A percentile compares a stretch with the other conserved stretches of the same genome.
Evolutionary conservation across 23 red algal genomes (phyloP).

Genomic region (Rhodosorus marinus): DNA sequence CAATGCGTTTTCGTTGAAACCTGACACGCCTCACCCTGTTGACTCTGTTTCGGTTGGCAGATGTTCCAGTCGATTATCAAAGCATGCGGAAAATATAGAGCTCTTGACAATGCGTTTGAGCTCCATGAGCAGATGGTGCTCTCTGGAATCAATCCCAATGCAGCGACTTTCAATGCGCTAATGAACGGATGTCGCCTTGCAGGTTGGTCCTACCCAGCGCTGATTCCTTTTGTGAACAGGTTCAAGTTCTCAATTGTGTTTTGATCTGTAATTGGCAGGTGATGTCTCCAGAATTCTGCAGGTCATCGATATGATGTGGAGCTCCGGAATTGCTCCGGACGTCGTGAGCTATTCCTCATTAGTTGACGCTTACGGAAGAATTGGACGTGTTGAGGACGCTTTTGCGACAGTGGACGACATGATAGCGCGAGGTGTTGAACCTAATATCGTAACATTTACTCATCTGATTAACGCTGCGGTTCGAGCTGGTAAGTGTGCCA

Average conservation of each 20-base stretch:
- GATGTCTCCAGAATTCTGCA: constrained; percentile 9
- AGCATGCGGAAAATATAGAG: constrained; percentile 16
- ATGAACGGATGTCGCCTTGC: constrained; percentile 21
- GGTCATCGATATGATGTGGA: constrained; percentile 11
- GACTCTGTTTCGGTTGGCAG: too few relatives aligned
- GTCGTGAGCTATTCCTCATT: constrained; percentile 45
- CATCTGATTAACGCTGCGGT: constrained; percentile 59
- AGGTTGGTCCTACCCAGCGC: too few relatives aligned
- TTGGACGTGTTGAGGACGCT: constrained; percentile 22
- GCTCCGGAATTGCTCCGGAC: constrained; percentile 8
- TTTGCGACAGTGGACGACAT: constrained; percentile 54
- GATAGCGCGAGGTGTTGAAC: constrained; percentile 18
- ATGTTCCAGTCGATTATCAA: constrained; percentile 79
- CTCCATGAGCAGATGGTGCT: constrained; percentile 35
- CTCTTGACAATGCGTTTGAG: constrained; percentile 39
- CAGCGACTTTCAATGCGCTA: constrained; percentile 40
- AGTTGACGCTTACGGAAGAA: constrained; percentile 36
- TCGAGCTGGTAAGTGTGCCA: too few relatives aligned
- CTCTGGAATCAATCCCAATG: constrained; percentile 11
- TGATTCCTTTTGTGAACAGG: too few relatives aligned
- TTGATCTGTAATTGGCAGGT: too few relatives aligned
- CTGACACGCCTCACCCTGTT: too few relatives aligned
- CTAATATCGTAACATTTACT: constrained; percentile 27
- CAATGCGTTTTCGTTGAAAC: too few relatives aligned
- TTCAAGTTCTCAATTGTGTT: too few relatives aligned